Evolutionary conservation across 2,329 filamentous ascomycete genomes (phyloP), one percentile per base, ranked within the genome.

Genomic region (Fusarium pseudonygamai): DNA sequence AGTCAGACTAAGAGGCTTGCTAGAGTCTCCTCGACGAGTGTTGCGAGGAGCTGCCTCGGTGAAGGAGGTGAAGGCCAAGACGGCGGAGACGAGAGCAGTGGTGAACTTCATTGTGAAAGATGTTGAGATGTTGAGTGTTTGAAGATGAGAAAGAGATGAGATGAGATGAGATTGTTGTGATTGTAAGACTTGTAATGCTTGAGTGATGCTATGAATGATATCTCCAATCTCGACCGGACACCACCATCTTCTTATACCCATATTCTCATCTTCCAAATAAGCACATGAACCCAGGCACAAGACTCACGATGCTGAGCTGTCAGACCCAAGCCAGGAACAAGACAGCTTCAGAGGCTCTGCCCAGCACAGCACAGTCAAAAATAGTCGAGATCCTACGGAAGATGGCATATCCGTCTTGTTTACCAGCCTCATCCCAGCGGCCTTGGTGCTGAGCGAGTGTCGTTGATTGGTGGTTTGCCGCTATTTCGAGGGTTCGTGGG

Each of bases 51-150:
- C 75, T 63, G 79, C 77, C 40, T 79, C 64, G 60, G 80, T 74
- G 26, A 80, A 55, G 42, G 83, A 79, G 68, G 81, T 79, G 60
- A 82, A 80, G 65, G 83, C 83, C 80, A 87, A 69, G 73, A 85
- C 75, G 78, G 82, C 77, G 43, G 82, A 75, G 66, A 81, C 74
- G 73, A 80, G 72, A 60, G 80, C 64, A 45, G 80, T 67, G n/a
- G 75, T 72, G 70, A 78, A 78, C 64, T 75, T 65, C 76, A 78
- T 76, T 60, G 74, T 83, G 78, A 80, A 79, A 49, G 76, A 83
- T 85, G 28, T 32, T 45, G 47, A 14, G 45, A 26, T 85, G 28
- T 32, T 45, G 47, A 14, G 45, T 22, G 16, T 16, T 47, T 32
- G n/a, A 37, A 6, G 20, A 16, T 26, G n/a, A 42, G 26, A 32